Conservation (phyloP, 352 stramenopile species). For the Albugo candida region DNA sequence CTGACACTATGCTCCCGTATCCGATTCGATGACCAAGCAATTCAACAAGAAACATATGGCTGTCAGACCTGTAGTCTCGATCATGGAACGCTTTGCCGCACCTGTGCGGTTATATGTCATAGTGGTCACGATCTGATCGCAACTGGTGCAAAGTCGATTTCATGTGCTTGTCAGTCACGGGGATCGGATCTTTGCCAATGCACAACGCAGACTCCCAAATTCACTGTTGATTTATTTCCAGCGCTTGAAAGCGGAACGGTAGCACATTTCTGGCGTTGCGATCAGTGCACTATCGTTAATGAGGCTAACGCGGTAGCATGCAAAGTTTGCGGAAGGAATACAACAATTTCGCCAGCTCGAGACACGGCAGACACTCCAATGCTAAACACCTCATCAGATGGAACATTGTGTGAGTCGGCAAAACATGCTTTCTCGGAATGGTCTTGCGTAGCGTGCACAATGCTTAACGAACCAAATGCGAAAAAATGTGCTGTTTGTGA, state of each 20-base stretch:
- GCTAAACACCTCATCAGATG: slow-evolving; percentile 23
- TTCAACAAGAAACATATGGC: slow-evolving; percentile 54
- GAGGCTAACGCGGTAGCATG: slow-evolving; percentile 25
- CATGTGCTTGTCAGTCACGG: slow-evolving; percentile 49
- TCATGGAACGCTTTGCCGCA: slow-evolving; percentile 42
- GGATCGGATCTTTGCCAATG: slow-evolving; percentile 31
- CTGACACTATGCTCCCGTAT: no score
- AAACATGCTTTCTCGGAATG: slow-evolving; percentile 17
- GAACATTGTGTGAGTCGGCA: slow-evolving; percentile 4
- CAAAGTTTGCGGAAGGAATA: slow-evolving; percentile 35
- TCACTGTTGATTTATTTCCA: no score
- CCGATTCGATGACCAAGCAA: slow-evolving; percentile 37
- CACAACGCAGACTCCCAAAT: not conserved
- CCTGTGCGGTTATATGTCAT: slow-evolving; percentile 58
- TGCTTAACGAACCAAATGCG: slow-evolving; percentile 33
- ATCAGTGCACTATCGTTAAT: slow-evolving; percentile 71
- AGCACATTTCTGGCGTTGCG: slow-evolving; percentile 40
- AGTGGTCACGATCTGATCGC: slow-evolving; percentile 64
- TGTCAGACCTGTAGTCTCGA: slow-evolving; percentile 69
- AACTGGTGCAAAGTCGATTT: slow-evolving; percentile 40
- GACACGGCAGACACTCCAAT: slow-evolving; percentile 2
- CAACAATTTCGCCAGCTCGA: not conserved
- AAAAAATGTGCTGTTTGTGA: slow-evolving; percentile 62
- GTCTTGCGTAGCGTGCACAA: slow-evolving; percentile 61
- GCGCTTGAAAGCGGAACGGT: no score